Base-by-base conservation (phyloP, 805 yeast genomes). In the Kregervanrija pseudodelftensis region DNA sequence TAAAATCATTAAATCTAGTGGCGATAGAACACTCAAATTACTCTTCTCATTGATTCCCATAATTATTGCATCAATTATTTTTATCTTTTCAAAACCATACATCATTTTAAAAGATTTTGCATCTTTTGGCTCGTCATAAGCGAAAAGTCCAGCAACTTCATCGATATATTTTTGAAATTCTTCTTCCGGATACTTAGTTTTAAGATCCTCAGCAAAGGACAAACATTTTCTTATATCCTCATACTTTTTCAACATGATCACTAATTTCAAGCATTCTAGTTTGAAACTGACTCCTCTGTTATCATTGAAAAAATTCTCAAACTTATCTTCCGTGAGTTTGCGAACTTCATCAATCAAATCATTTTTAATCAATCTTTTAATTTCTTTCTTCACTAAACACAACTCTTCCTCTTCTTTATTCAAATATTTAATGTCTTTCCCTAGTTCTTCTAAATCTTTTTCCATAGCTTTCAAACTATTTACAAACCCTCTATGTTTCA, bases 401-500 rank as follows among this genome's bases (percentile, higher is more conserved):
- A 36, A 34, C 5, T 12, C 12, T 30, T 40, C 33, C 8, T 38
- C 49, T 11, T 54, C 55, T 41, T 80, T 70, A 8, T 68, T 58
- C 34, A 57, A 62, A 12, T 68, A 52, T 58, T 7, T 55, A 31
- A 58, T 65, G 46, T 45, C 48, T 22, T 49, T 54, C 39, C 69
- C 71, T 14, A 56, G 49, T n/a, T 32, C 37, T 9, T 53, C 50
- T 30, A 74, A 52, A 49, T 80, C 87, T 33, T 64, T 58, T 16
- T 68, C 61, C 46, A 82, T 75, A 0, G 79, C 74, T 46, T 66
- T 66, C 2, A 78, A 74, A 3, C 79, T 73, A 44, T 77, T 77
- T 30, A 69, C 66, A 52, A 70, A 74, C 3, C 88, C 88, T 43
- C 72, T 70, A 54, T 79, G 77, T n/a, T 71, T 67, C 34, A 82